phyloP scores from a whole-genome alignment of 129 eudicot species.

The Lonicera japonica region DNA sequence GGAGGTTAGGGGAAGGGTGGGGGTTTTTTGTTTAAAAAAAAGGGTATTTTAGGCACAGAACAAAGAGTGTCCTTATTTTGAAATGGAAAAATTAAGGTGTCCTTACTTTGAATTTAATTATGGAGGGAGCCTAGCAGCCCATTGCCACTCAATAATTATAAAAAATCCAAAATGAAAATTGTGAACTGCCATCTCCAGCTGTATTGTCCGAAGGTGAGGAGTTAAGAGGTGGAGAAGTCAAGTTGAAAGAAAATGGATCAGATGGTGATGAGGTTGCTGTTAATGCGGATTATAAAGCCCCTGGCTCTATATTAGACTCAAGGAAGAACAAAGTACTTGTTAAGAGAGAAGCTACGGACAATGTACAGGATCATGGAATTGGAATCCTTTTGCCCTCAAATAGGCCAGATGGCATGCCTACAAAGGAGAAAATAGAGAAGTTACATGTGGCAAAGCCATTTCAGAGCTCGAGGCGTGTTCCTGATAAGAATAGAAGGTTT shows the following conservation, averaged over 20 bases:
- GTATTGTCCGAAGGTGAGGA: not conserved
- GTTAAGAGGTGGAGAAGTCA: not conserved
- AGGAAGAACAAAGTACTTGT: not conserved
- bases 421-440: not conserved
- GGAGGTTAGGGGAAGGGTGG: no score
- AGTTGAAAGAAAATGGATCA: not conserved
- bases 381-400: not conserved
- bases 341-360: not conserved
- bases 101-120: no score
- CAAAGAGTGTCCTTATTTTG: no score
- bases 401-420: not conserved
- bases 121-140: no score
- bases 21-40: no score
- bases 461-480: not conserved
- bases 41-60: no score
- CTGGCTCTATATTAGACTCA: not conserved
- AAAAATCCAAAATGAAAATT: not conserved
- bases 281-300: not conserved
- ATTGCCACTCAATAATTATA: no score
- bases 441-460: not conserved
- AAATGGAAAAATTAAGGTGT: no score
- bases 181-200: conserved; percentile 2
- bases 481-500: not conserved
- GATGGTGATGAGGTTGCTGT: not conserved
- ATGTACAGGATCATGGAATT: not conserved